Evolutionary conservation across 306 rosid genomes (phyloP), one percentile per base, ranked within the genome.

Genomic region (Senna tora): DNA sequence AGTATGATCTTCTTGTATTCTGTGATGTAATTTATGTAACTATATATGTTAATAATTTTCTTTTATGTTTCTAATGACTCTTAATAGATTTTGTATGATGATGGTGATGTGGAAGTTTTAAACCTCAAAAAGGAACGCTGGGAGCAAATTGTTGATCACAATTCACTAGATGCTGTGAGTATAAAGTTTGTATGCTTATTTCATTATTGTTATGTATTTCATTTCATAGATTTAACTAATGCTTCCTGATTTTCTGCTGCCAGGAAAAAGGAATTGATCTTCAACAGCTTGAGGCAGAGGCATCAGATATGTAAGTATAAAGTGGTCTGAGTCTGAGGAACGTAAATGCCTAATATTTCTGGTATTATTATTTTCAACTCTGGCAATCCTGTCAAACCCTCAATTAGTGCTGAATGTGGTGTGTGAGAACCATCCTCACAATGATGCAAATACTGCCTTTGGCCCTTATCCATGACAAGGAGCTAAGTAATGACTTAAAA

Each of bases 61-160:
- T 62, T 61, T 38, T 11, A 32, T 58, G 52, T 64, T 75, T 71
- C 46, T 11, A 17, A 62, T 68, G 57, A 30, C 21, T 60, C 47
- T 74, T 12, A 47, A 71, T 46, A 89, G 98, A 80, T 89, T 74
- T 46, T 64, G 54, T 92, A 92, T 45, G 68, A 7, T 36, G 98
- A 90, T 36, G 96, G 93, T 1, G 90, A 86, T 30, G 73, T 52
- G 38, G 96, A 92, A 83, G 54, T 43, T 9, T 64, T 92, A 67
- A 82, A 86, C 84, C 88, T 92, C 36, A 72, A 74, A 76, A 84
- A 50, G 79, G 80, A 92, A 76, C 79, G 79, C 10, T 90, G 91
- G 87, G 74, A 79, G 65, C 53, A 71, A 70, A 50, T 83, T 46
- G 66, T 43, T n/a, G 80, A 32, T 55, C 76, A 69, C 58, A 77